Percentiles rank a stretch among this genome's conserved stretches.
These are phyloP conservation scores for Zhuliangozyma parablackwelliae DNA, from an alignment of 1,139 yeast species.

Conservation along the genomic window DNA sequence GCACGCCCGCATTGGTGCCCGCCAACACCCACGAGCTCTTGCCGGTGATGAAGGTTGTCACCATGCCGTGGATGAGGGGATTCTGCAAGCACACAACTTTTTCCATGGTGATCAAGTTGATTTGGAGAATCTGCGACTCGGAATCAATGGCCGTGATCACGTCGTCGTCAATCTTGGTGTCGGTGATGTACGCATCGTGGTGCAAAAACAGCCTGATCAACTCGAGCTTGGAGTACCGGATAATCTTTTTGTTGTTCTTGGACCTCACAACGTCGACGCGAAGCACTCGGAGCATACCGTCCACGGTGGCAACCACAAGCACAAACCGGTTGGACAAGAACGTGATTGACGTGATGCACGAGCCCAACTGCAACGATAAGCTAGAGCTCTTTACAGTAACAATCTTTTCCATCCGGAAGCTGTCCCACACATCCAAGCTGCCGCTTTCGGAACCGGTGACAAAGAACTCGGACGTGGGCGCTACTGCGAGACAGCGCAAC, in stretches of 20 bases:
- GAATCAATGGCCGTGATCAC: conserved; percentile 49
- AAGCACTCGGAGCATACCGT: conserved; percentile 58
- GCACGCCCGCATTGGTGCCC: conserved; percentile 71
- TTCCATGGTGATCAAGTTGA: conserved; percentile 61
- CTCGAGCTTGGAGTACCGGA: conserved; percentile 30
- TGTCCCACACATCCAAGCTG: conserved; percentile 72
- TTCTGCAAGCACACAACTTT: conserved; percentile 41
- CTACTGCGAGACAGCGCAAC: conserved; percentile 52
- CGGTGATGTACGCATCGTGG: conserved; percentile 28
- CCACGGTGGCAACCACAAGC: conserved; percentile 62
- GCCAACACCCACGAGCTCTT: conserved; percentile 54
- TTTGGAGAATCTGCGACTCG: conserved; percentile 45
- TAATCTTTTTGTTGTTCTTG: conserved; percentile 31
- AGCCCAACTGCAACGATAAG: conserved; percentile 42
- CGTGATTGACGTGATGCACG: conserved; percentile 42
- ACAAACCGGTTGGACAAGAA: conserved; percentile 62
- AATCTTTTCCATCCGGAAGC: conserved; percentile 58
- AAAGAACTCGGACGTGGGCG: conserved; percentile 64
- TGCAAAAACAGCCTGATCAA: conserved; percentile 42
- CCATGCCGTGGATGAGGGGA: conserved; percentile 62
- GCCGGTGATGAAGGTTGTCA: conserved; percentile 59
- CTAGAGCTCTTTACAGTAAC: conserved; percentile 56
- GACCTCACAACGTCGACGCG: conserved; percentile 47
- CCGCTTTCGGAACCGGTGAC: conserved; percentile 80
- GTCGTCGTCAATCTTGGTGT: conserved; percentile 22